Evolutionary conservation across 1,284 basidiomycete species (phyloP).

Genomic region (Golubevia sp.): DNA sequence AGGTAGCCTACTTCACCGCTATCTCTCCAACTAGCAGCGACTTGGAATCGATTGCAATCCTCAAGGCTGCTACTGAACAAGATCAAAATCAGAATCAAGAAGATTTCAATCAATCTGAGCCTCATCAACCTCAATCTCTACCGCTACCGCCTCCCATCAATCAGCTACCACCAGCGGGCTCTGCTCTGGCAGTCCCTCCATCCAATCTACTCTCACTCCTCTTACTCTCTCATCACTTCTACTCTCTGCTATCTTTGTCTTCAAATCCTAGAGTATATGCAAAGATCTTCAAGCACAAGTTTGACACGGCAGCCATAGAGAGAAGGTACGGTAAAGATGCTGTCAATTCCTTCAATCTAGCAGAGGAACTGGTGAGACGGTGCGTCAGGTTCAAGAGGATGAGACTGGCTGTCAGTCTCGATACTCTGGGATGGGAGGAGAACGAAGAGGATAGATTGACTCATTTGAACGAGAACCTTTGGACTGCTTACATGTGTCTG

Average conservation of each 20-base stretch:
- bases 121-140: too few relatives aligned
- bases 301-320: constrained; percentile 41
- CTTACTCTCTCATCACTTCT: constrained; percentile 27
- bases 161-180: too few relatives aligned
- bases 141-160: too few relatives aligned
- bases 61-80: too few relatives aligned
- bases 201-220: constrained; percentile 29
- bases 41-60: too few relatives aligned
- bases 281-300: constrained; percentile 40
- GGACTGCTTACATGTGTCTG: constrained; percentile 47
- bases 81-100: too few relatives aligned
- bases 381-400: constrained; percentile 42
- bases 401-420: not conserved
- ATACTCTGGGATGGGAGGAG: not conserved
- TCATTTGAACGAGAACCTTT: constrained; percentile 38
- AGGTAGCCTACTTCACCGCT: constrained; percentile 32
- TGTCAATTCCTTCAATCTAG: constrained; percentile 22
- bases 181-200: too few relatives aligned
- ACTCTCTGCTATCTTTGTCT: constrained; percentile 27
- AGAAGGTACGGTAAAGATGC: constrained; percentile 32
- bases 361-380: constrained; percentile 32
- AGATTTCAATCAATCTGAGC: too few relatives aligned
- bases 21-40: too few relatives aligned
- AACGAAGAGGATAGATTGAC: constrained; percentile 7
- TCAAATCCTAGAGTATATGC: constrained; percentile 46